A percentile compares a stretch with the other conserved stretches of the same genome.
Evolutionary conservation across 139 green algal species (phyloP).

Genomic region (Ettlia oleoabundans): DNA sequence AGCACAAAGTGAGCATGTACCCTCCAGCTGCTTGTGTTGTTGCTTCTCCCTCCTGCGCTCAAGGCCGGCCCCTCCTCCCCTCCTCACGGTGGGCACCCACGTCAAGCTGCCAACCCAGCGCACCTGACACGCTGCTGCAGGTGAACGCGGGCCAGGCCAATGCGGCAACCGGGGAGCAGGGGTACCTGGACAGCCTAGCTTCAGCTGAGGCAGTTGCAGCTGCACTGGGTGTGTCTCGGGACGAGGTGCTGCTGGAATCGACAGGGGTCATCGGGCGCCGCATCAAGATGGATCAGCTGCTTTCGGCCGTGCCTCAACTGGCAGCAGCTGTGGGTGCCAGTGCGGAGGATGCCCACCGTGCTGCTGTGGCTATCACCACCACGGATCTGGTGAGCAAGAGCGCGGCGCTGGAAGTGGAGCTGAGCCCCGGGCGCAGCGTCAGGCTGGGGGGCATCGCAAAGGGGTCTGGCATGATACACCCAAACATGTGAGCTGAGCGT

Average conservation of each 20-base stretch:
- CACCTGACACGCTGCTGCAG: slow-evolving; percentile 43
- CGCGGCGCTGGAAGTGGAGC: slow-evolving; percentile 79
- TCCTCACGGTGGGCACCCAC: not conserved
- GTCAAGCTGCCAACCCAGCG: not conserved
- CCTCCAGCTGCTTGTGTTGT: too few relatives aligned
- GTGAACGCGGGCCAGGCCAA: slow-evolving; percentile 98
- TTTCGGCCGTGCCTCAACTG: slow-evolving; percentile 82
- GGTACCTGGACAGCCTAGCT: slow-evolving; percentile 68
- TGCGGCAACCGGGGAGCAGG: slow-evolving; percentile 86
- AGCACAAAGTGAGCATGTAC: too few relatives aligned
- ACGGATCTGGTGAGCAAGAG: slow-evolving; percentile 92
- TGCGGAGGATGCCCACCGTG: slow-evolving; percentile 72
- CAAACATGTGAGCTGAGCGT: slow-evolving; percentile 88
- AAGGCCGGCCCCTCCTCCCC: not conserved
- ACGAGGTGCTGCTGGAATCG: slow-evolving; percentile 72
- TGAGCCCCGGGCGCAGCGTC: slow-evolving; percentile 64
- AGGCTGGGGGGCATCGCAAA: slow-evolving; percentile 94
- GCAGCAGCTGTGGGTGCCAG: slow-evolving; percentile 58
- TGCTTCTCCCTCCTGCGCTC: too few relatives aligned
- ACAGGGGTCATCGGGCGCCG: slow-evolving; percentile 94
- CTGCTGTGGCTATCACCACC: slow-evolving; percentile 92
- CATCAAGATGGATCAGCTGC: slow-evolving; percentile 93
- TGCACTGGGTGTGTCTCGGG: slow-evolving; percentile 62
- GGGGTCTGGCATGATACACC: slow-evolving; percentile 99
- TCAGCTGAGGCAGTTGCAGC: slow-evolving; percentile 65